These are phyloP conservation scores for Colletotrichum costaricense DNA, from an alignment of 2,329 filamentous ascomycete genomes.

Conservation along the genomic window DNA sequence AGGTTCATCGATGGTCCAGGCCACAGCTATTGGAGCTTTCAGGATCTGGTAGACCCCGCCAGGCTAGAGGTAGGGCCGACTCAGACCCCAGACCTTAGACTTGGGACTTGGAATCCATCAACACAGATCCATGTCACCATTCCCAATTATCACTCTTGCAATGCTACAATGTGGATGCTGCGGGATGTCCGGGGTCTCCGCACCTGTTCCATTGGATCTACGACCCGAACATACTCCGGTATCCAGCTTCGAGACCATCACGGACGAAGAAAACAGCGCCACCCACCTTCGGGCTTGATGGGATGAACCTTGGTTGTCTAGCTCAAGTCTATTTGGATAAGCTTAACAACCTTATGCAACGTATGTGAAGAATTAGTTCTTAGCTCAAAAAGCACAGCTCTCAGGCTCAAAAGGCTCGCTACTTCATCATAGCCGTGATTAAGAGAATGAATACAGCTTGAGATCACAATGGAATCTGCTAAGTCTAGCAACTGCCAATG, in stretches of 20 bases:
- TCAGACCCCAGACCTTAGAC: not conserved
- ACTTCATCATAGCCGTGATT: too few relatives aligned
- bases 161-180: not conserved
- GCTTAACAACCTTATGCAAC: not conserved
- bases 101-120: not conserved
- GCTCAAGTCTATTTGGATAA: not conserved
- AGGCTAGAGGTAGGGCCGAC: conserved; percentile 24
- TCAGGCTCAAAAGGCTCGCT: too few relatives aligned
- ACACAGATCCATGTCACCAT: not conserved
- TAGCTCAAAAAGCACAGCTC: too few relatives aligned
- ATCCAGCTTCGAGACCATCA: not conserved
- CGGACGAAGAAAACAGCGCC: not conserved
- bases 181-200: conserved; percentile 23
- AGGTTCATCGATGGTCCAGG: not conserved
- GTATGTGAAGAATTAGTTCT: too few relatives aligned
- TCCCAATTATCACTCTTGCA: not conserved
- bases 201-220: conserved; percentile 3
- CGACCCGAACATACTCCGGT: conserved; percentile 17
- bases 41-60: not conserved
- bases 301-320: not conserved
- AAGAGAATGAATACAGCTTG: too few relatives aligned
- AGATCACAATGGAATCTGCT: too few relatives aligned
- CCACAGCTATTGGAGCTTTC: not conserved
- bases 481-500: too few relatives aligned
- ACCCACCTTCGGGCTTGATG: not conserved